Conservation (phyloP, 2,329 filamentous ascomycete species). For the Diaporthe longicolla region DNA sequence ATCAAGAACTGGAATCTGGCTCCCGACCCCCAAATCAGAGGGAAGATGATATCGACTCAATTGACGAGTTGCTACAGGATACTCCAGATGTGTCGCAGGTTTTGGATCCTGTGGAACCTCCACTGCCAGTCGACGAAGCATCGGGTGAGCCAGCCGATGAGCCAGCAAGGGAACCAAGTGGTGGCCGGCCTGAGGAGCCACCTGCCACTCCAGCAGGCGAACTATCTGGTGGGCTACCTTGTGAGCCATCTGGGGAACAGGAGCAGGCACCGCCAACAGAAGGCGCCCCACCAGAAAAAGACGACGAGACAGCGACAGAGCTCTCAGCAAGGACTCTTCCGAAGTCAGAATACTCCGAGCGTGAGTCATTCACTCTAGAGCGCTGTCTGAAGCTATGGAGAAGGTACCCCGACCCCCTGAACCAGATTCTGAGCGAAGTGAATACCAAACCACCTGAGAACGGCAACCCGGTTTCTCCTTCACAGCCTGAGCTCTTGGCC, state of each 20-base stretch:
- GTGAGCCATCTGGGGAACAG: conserved; percentile 31
- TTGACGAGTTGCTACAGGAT: conserved; percentile 71
- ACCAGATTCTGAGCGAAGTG: conserved; percentile 68
- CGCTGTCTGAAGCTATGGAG: conserved; percentile 77
- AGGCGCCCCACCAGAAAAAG: conserved; percentile 44
- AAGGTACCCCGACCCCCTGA: conserved; percentile 69
- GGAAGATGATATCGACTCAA: conserved; percentile 63
- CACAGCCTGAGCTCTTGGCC: conserved; percentile 77
- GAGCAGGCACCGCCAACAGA: conserved; percentile 1
- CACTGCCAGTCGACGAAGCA: conserved; percentile 14
- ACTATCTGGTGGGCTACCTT: conserved; percentile 41
- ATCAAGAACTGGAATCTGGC: conserved; percentile 55
- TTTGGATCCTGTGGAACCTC: conserved; percentile 38
- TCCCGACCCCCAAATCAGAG: conserved; percentile 53
- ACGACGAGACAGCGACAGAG: conserved; percentile 47
- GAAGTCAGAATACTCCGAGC: conserved; percentile 61
- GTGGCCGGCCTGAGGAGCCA: not conserved
- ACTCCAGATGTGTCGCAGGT: conserved; percentile 67
- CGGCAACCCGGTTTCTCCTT: conserved; percentile 65
- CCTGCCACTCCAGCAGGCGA: conserved; percentile 2
- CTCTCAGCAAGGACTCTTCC: conserved; percentile 40
- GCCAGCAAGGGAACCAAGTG: too few relatives aligned
- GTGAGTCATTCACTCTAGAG: conserved; percentile 63
- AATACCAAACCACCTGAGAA: conserved; percentile 79
- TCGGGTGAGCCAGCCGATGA: conserved; percentile 22